Conservation (phyloP, 2,329 filamentous ascomycete genomes). For the Zymoseptoria passerinii region DNA sequence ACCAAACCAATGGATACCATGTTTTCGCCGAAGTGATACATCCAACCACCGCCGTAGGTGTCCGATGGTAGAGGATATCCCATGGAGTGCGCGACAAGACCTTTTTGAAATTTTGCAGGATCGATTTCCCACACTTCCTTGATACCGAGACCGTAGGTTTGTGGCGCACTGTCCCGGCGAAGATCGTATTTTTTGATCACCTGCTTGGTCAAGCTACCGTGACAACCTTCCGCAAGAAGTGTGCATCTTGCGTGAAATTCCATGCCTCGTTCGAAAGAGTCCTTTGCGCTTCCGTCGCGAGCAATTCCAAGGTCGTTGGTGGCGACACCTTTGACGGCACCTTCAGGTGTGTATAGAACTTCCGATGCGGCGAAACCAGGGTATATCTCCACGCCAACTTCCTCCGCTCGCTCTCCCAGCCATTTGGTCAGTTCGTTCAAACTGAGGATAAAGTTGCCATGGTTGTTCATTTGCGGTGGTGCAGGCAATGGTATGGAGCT, state of each 20-base stretch:
- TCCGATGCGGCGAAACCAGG: conserved; percentile 93
- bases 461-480: conserved; percentile 95
- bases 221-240: conserved; percentile 87
- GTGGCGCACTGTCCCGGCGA: conserved; percentile 77
- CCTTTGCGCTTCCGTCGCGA: conserved; percentile 75
- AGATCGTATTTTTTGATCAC: conserved; percentile 91
- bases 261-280: conserved; percentile 92
- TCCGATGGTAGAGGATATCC: conserved; percentile 82
- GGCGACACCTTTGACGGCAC: conserved; percentile 84
- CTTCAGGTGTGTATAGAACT: conserved; percentile 77
- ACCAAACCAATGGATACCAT: conserved; percentile 87
- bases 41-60: conserved; percentile 95
- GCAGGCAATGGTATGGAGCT: conserved; percentile 70
- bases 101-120: conserved; percentile 83
- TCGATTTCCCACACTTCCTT: conserved; percentile 98
- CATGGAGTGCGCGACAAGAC: conserved; percentile 80
- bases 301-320: conserved; percentile 89
- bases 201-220: conserved; percentile 91
- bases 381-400: conserved; percentile 91
- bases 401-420: conserved; percentile 93
- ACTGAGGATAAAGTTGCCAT: conserved; percentile 95
- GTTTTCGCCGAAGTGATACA: conserved; percentile 99
- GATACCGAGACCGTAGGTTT: conserved; percentile 88
- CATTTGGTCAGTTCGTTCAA: conserved; percentile 92
- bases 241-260: conserved; percentile 92